Conservation (phyloP, 2,329 filamentous ascomycete species). For the Zasmidium cellare region DNA sequence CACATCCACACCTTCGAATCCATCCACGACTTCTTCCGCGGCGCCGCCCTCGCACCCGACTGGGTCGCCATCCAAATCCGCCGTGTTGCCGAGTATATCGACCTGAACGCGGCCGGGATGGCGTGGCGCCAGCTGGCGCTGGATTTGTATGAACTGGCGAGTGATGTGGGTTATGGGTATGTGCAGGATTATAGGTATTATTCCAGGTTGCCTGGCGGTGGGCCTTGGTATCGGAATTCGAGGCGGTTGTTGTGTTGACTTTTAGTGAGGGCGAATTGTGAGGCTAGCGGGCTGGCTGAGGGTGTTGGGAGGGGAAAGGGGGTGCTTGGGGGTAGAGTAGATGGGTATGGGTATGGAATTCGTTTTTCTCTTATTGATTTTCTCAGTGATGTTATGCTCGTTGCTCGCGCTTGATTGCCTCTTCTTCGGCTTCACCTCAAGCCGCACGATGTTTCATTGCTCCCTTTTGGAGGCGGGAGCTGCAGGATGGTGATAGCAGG, state of each 20-base stretch:
- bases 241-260: not conserved
- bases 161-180: slow-evolving; percentile 1
- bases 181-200: slow-evolving; percentile 6
- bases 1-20: slow-evolving; percentile 8
- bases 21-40: slow-evolving; percentile 14
- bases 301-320: not conserved
- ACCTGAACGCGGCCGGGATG: not conserved
- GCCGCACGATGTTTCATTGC: no score
- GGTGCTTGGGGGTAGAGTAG: not conserved
- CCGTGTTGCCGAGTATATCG: slow-evolving; percentile 7
- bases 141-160: not conserved
- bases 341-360: not conserved
- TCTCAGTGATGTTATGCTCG: no score
- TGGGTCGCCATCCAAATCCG: slow-evolving; percentile 6
- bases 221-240: slow-evolving; percentile 9
- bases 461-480: no score
- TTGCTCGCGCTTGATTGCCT: no score
- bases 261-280: not conserved
- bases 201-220: slow-evolving; percentile 5
- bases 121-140: slow-evolving; percentile 5
- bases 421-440: no score
- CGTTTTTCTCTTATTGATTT: no score
- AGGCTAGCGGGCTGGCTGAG: no score
- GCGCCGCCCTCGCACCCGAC: not conserved
- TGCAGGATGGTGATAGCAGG: no score